Base-by-base conservation (phyloP, 1,139 yeast species). In the Candida glucosophila region DNA sequence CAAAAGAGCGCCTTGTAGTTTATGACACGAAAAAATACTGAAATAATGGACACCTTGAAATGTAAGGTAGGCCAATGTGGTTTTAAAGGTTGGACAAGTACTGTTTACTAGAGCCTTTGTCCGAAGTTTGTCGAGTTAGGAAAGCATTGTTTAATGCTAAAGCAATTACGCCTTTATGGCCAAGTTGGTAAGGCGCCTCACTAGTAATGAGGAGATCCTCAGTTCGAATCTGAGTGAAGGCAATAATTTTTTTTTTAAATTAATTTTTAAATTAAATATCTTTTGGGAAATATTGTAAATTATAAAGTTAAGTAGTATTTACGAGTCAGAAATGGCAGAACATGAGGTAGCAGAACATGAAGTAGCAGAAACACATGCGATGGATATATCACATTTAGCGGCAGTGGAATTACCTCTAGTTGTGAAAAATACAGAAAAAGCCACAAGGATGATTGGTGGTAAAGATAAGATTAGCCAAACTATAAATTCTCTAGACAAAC, bases 151-250 rank as follows among this genome's bases (percentile, higher is more conserved):
- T n/a, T n/a, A n/a, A n/a, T n/a, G n/a, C n/a, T n/a, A n/a, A 24
- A 19, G 7, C 13, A 14, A 22, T 6, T n/a, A 19, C 6, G 58
- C 58, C 57, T 50, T 46, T 67, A 70, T 73, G 79, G 78, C 83
- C 83, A 76, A 77, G 83, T 75, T 76, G 85, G 83, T 77, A 77
- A 77, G 83, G 85, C 85, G 79, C 80, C 75, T 74, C 83, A 77
- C 85, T 77, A 77, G 83, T 77, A 77, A 77, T 77, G 83, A 74
- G 75, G 80, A 77, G 85, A 77, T 77, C 85, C 76, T 73, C 81
- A 76, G 83, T 76, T 76, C 83, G 77, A 76, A 62, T 75, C 81
- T 74, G 80, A 74, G 72, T 72, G 76, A 70, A 71, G 77, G 80
- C 81, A 74, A n/a, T n/a, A n/a, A n/a, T n/a, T n/a, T 38, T 43